These are phyloP conservation scores for Penicillium paxilli DNA, from an alignment of 495 filamentous ascomycete genomes.

Conservation along the genomic window DNA sequence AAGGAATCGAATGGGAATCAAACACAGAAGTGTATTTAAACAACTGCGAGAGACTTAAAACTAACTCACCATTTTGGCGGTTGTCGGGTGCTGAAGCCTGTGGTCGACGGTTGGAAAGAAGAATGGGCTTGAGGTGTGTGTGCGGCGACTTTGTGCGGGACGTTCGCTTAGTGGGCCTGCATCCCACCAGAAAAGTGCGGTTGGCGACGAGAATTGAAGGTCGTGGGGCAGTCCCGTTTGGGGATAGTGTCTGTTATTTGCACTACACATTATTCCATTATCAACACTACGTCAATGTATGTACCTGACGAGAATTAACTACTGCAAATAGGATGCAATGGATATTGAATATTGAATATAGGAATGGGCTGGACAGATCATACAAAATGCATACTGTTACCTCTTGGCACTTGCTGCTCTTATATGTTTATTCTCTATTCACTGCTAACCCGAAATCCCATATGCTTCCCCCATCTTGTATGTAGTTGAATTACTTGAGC, in stretches of 20 bases:
- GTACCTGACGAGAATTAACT: too few relatives aligned
- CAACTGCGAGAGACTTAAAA: slow-evolving; percentile 19
- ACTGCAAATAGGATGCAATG: too few relatives aligned
- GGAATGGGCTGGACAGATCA: too few relatives aligned
- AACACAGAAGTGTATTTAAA: slow-evolving; percentile 24
- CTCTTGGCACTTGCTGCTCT: too few relatives aligned
- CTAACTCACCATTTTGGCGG: slow-evolving; percentile 56
- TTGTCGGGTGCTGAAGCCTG: slow-evolving; percentile 37
- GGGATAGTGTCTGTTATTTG: too few relatives aligned
- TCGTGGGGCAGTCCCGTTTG: neutral
- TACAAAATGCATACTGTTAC: too few relatives aligned
- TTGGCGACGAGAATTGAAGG: slow-evolving; percentile 38
- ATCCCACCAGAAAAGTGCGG: slow-evolving; percentile 40
- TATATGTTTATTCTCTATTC: neutral
- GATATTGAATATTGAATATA: too few relatives aligned
- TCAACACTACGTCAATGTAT: too few relatives aligned
- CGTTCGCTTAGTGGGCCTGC: slow-evolving; percentile 50
- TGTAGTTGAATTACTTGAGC: too few relatives aligned
- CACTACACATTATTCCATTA: too few relatives aligned
- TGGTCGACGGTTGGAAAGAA: slow-evolving; percentile 26
- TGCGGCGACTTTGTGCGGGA: slow-evolving; percentile 44
- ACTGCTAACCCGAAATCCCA: neutral
- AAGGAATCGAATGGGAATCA: slow-evolving; percentile 10
- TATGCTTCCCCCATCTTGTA: neutral
- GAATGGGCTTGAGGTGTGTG: slow-evolving; percentile 27